Percentiles rank a stretch among this genome's conserved stretches.
phyloP scores from a whole-genome alignment of 108 stramenopile genomes.

The Mediolabrus comicus region DNA sequence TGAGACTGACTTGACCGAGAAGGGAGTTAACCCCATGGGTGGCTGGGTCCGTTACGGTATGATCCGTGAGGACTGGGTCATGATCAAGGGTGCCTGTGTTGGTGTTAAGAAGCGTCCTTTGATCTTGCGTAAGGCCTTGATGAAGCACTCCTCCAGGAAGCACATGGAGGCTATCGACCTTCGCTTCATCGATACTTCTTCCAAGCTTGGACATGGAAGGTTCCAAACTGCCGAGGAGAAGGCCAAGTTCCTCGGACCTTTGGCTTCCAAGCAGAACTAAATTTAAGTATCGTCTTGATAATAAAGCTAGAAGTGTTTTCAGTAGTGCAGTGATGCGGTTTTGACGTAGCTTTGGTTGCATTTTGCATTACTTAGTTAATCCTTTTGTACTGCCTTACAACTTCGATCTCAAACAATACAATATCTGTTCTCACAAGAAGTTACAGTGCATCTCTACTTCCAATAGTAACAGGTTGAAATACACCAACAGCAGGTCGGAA shows the following conservation, averaged over 20 bases:
- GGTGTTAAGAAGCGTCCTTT: constrained; percentile 98
- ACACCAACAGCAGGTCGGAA: constrained; percentile 67
- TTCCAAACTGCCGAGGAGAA: constrained; percentile 99
- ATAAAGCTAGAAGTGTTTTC: neutral
- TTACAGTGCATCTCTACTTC: constrained; percentile 22
- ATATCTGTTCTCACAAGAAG: too few species aligned
- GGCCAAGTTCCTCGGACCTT: constrained; percentile 97
- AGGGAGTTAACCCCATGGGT: constrained; percentile 99
- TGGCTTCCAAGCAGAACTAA: constrained; percentile 90
- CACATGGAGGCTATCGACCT: constrained; percentile 96
- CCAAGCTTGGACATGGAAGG: constrained; percentile 99
- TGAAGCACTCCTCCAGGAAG: constrained; percentile 90
- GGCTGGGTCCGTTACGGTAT: constrained; percentile 98
- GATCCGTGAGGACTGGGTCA: constrained; percentile 98
- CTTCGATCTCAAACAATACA: too few species aligned
- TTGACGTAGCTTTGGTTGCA: too few species aligned
- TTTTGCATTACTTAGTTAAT: too few species aligned
- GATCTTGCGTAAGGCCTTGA: constrained; percentile 96
- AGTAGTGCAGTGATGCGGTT: too few species aligned
- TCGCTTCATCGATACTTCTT: constrained; percentile 99
- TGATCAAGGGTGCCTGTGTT: constrained; percentile 98
- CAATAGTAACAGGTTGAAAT: constrained; percentile 43
- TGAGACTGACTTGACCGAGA: constrained; percentile 97
- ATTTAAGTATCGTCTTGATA: constrained; percentile 11
- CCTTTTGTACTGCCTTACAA: too few species aligned